These are phyloP conservation scores for Acorus calamus DNA, from an alignment of 106 monocot species.

Conservation along the genomic window DNA sequence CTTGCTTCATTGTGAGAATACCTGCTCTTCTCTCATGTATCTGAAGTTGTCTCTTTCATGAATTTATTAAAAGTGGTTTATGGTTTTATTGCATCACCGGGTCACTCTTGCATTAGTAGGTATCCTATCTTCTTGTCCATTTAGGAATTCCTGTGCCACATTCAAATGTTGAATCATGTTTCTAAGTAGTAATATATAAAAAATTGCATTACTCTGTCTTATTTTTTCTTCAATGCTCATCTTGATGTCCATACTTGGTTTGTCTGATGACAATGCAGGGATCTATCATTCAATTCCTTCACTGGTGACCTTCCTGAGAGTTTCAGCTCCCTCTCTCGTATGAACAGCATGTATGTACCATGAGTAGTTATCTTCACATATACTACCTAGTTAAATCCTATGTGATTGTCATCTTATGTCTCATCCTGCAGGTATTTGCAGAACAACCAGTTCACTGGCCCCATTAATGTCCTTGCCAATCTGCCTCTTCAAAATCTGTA, in stretches of 20 bases:
- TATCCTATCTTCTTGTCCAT: too few species aligned
- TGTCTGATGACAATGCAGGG: constrained; percentile 20
- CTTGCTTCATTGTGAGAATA: constrained; percentile 51
- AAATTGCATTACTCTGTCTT: too few species aligned
- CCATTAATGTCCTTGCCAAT: constrained; percentile 50
- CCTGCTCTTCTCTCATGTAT: neutral
- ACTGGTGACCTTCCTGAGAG: constrained; percentile 55
- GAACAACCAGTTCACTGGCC: constrained; percentile 76
- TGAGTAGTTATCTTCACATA: neutral
- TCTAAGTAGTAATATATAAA: too few species aligned
- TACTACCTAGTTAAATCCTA: neutral
- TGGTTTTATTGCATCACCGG: too few species aligned
- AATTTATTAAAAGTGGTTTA: too few species aligned
- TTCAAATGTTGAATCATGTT: too few species aligned
- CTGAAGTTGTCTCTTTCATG: too few species aligned
- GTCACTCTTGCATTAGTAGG: too few species aligned
- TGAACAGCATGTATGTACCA: constrained; percentile 42
- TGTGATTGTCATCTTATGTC: neutral
- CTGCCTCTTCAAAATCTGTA: constrained; percentile 71
- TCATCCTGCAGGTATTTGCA: constrained; percentile 52
- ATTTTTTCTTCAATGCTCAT: too few species aligned
- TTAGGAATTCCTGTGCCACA: too few species aligned
- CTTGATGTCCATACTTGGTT: too few species aligned
- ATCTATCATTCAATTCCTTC: constrained; percentile 59
- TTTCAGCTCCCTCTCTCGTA: constrained; percentile 38